Evolutionary conservation across 108 stramenopile species (phyloP), one percentile per base, ranked within the genome.

Genomic region (Cyclotella distinguenda): DNA sequence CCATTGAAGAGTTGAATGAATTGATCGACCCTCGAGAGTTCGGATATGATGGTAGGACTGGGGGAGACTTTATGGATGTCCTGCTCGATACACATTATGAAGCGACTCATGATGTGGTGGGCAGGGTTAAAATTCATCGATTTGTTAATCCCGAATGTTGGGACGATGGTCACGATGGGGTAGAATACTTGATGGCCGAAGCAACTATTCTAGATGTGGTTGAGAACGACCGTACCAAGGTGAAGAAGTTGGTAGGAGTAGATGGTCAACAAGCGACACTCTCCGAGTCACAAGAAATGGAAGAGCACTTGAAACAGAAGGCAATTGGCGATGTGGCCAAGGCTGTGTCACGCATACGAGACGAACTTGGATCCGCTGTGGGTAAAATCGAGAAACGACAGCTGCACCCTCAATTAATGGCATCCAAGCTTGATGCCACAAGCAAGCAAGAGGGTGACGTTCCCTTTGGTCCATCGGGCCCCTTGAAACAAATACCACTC

Each of bases 131-230:
- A 23, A 74, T 74, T 2, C 73, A 66, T 62, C 46, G 60, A 4
- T 54, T 74, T 62, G 60, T 66, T 2, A 74, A 74, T 60, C 73
- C 73, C 1, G 65, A 74, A 26, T 60, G 58, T 47, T 74, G 58
- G 58, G 50, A 45, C 26, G 59, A 66, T 23, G 71, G 62, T 30
- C 68, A 58, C 25, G 64, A 52, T 33, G 65, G 55, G 19, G 73
- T 67, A 33, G 73, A 74, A 30, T 74, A 74, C 44, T 46, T 74
- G n/a, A 67, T 74, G 66, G 73, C 65, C 0, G 73, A 74, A 35
- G 73, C 73, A 28, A 66, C 73, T 3, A 38, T 74, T 3, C 28
- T 74, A 16, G 73, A 74, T 55, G 31, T 60, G 40, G 49, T 66
- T n/a, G 71, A 50, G 19, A 72, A 18, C 10, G 62, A 38, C 11